Base-by-base conservation (phyloP, 192 early-diverging fungal genomes). In the Coemansia sp. region DNA sequence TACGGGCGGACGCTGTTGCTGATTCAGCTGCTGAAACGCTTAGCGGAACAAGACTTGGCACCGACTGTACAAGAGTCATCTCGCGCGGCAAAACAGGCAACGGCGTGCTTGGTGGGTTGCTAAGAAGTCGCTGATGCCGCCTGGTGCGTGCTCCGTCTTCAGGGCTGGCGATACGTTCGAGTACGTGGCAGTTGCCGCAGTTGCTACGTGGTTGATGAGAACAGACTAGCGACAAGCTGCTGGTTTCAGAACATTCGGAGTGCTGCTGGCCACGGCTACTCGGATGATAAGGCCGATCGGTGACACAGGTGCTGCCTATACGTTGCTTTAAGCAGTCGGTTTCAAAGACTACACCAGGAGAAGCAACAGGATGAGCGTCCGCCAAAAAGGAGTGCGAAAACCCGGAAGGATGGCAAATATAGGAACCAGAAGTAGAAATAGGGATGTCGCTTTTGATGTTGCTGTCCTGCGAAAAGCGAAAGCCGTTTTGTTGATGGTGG, bases 81-180 rank as follows among this genome's bases (percentile, higher is more conserved):
- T 59, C 66, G 23, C 23, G 21, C 16, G 78, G 78, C 43, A 75
- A 35, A 16, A 52, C 26, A 20, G 78, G 78, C 5, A 81, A 66
- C 8, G 78, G 78, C 20, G 68, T 53, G 39, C 49, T 71, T 4
- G 78, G 78, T 34, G 78, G 78, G 60, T 72, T 75, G 60, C 68
- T 62, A 26, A 64, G 73, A 33, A 71, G 72, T 33, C 20, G 73
- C 26, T 58, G 30, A 49, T 67, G 67, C 16, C 35, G 58, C 52
- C 43, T 30, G 55, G 15, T 46, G 0, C 56, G 23, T 16, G 30
- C 60, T 38, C 30, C 21, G 49, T 52, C 7, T 52, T 26, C 21
- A 7, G 49, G 11, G 23, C 14, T 23, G 23, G 49, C 20, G 21
- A 52, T 52, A 26, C 23, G 9, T 52, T 24, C 21, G 26, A 52